Evolutionary conservation across 768 basidiomycete species (phyloP).

Genomic region (Pleurotus tuoliensis): DNA sequence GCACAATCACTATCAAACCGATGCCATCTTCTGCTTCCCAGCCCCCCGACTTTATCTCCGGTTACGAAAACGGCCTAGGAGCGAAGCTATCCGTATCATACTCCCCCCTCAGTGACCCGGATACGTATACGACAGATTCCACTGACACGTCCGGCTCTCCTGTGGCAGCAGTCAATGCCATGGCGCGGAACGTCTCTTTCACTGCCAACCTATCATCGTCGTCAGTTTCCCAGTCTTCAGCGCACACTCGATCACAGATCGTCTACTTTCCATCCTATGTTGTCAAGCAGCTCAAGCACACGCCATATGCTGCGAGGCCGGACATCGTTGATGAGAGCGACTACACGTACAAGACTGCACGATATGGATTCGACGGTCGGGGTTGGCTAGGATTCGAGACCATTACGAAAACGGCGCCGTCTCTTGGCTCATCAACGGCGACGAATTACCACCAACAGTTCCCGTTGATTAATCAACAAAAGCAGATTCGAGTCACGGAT

Average conservation of each 20-base stretch:
- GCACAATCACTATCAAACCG: neutral
- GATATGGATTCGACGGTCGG: conserved; percentile 9
- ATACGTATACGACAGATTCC: neutral
- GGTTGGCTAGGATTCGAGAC: conserved; percentile 13
- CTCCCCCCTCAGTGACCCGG: conserved; percentile 1
- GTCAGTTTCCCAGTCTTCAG: conserved; percentile 5
- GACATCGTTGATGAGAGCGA: conserved; percentile 8
- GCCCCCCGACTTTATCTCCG: neutral
- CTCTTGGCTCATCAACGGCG: conserved; percentile 4
- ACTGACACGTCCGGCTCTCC: neutral
- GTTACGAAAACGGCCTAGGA: conserved; percentile 1
- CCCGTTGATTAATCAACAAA: conserved; percentile 9
- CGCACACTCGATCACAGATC: conserved; percentile 8
- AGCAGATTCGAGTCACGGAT: neutral
- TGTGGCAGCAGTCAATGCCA: conserved; percentile 10
- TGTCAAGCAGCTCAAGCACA: conserved; percentile 9
- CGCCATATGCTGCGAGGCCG: conserved; percentile 8
- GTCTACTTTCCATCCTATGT: conserved; percentile 13
- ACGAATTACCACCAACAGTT: conserved; percentile 10
- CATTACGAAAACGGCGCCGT: conserved; percentile 10
- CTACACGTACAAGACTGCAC: conserved; percentile 11
- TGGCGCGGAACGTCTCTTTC: conserved; percentile 11
- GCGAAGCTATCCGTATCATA: neutral
- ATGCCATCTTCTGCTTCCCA: neutral
- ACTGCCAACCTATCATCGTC: conserved; percentile 10